These are phyloP conservation scores for Monosporozyma aquatica DNA, from an alignment of 805 yeast genomes.

Conservation along the genomic window DNA sequence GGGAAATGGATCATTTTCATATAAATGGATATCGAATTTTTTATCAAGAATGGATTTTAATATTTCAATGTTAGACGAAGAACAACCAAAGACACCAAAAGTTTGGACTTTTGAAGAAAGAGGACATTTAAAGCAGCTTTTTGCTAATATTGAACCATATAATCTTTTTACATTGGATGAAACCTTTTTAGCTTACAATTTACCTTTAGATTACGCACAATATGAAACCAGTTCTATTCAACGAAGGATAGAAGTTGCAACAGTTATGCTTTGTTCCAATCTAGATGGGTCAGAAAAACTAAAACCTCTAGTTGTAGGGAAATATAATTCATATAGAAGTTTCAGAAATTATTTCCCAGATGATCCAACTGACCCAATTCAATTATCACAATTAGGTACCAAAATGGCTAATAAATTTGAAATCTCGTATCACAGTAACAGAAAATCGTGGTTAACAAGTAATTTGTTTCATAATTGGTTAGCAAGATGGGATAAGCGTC, in stretches of 20 bases:
- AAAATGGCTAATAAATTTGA: slow-evolving; percentile 45
- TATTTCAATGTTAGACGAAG: slow-evolving; percentile 38
- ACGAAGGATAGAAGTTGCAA: slow-evolving; percentile 35
- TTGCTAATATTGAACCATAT: slow-evolving; percentile 39
- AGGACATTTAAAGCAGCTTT: slow-evolving; percentile 36
- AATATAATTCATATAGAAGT: slow-evolving; percentile 40
- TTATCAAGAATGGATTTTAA: slow-evolving; percentile 43
- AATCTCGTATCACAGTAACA: slow-evolving; percentile 48
- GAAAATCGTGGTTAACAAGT: slow-evolving; percentile 55
- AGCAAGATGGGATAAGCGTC: slow-evolving; percentile 48
- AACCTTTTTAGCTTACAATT: slow-evolving; percentile 47
- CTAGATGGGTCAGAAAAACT: slow-evolving; percentile 55
- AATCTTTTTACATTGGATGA: slow-evolving; percentile 56
- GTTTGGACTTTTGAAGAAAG: slow-evolving; percentile 58
- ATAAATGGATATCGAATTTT: slow-evolving; percentile 47
- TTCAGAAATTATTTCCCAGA: slow-evolving; percentile 32
- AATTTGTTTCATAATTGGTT: slow-evolving; percentile 56
- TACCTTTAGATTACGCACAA: slow-evolving; percentile 52
- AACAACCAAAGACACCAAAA: slow-evolving; percentile 38
- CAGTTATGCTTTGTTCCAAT: slow-evolving; percentile 55
- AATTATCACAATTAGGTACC: slow-evolving; percentile 27
- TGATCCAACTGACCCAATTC: slow-evolving; percentile 22
- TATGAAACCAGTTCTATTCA: slow-evolving; percentile 32
- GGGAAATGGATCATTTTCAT: slow-evolving; percentile 57
- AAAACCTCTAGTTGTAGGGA: slow-evolving; percentile 53